Evolutionary conservation across 2,329 filamentous ascomycete species (phyloP), one percentile per base, ranked within the genome.

Genomic region (Neonectria magnoliae): DNA sequence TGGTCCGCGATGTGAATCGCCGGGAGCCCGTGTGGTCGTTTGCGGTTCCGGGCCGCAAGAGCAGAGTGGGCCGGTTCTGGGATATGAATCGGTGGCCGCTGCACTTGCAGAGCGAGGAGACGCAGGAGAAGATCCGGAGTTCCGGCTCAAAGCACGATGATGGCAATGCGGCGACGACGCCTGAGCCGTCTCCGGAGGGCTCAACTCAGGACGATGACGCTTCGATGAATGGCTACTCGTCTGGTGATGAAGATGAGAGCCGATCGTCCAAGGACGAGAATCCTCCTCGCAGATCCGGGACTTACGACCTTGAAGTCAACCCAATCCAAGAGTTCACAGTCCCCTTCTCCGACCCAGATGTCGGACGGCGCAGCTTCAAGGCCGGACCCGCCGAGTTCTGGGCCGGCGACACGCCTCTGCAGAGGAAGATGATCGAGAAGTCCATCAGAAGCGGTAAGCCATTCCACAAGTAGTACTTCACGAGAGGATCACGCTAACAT

Each of bases 41-140:
- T 70, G 76, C 68, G 4, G 73, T 76, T 31, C 68, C 75, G 20
- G 67, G 59, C 18, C 67, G 65, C 5, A 69, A 65, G 22, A 60
- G 27, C 33, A 61, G 51, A 8, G 68, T 52, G 53, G 69, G 56
- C 50, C 66, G 71, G 6, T 86, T 79, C 71, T 87, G 84, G 75
- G 73, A 76, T 66, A 73, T 87, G 48, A 77, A 82, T 69, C 79
- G 83, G 42, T 87, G 85, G 84, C 84, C 84, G 38, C 47, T 81
- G 20, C 69, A 80, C 27, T 71, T 81, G 57, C 81, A 84, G 67
- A 73, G 64, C 7, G 55, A 72, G 25, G 68, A 71, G 22, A 73
- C 66, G n/a, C 75, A 76, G 55, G 61, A 71, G 13, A 55, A 67
- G 18, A 78, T 83, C 59, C 38, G 57, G 20, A 50, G 29, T 16